Evolutionary conservation across 768 basidiomycete genomes (phyloP), one percentile per base, ranked within the genome.

Genomic region (Leccinum obscurum): DNA sequence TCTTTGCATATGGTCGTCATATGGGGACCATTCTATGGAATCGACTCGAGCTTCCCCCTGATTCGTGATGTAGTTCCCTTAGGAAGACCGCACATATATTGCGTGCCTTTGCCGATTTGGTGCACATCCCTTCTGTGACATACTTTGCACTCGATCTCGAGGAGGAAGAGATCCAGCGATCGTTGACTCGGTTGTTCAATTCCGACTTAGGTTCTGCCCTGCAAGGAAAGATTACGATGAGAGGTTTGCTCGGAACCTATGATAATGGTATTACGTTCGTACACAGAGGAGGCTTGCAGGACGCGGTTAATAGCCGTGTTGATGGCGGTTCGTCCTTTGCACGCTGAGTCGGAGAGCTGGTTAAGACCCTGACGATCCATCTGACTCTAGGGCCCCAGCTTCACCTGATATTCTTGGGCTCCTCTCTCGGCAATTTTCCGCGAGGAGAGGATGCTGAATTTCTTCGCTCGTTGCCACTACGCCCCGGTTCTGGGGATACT

Each of bases 111-210:
- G 84, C 93, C 20, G 76, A 77, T 30, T 72, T 85, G 14, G 80
- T 86, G 6, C 69, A 78, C 5, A 65, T 70, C 1, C 75, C 85
- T 3, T 85, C 87, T 2, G 85, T 90, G 68, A 90, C 85, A 2
- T 95, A 95, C 72, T 93, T 90, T 77, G 93, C 96, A 17, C 89
- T 99, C 56, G 97, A 98, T 70, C 85, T 98, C 32, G 94, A 97
- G 72, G 81, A 88, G 64, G 84, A 82, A 52, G 95, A 97, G 69
- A 85, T 98, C 24, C 82, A 86, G 59, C 87, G 93, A 37, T 90
- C 92, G 6, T 82, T 98, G 28, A 76, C 76, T 22, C 79, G 85
- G 67, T 86, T 99, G 62, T 71, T 81, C 53, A 66, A 70, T 15
- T 90, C 90, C 11, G 80, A 84, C 15, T 76, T 90, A 35, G 92